phyloP scores from a whole-genome alignment of 352 stramenopile genomes.

The Globisporangium nodosum region DNA sequence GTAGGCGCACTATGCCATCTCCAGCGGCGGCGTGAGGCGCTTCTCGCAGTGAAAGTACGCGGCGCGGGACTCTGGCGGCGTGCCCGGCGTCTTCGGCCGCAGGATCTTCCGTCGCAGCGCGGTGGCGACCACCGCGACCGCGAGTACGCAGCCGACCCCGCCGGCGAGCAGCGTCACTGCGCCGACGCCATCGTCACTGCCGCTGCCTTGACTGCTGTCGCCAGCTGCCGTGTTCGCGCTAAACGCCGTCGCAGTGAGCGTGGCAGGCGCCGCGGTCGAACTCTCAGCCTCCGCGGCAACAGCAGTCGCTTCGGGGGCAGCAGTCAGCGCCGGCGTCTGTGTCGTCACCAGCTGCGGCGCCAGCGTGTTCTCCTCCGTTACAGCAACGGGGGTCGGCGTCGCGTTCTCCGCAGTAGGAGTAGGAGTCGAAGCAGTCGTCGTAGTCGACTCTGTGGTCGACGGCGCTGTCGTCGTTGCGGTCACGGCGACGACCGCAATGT shows the following conservation, averaged over 20 bases:
- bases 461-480: background rate
- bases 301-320: background rate
- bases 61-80: conserved; percentile 21
- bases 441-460: too few species aligned
- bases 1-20: conserved; percentile 1
- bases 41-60: conserved; percentile 34
- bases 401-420: background rate
- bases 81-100: conserved; percentile 21
- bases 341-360: background rate
- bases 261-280: background rate
- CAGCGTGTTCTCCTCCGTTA: background rate
- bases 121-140: conserved; percentile 15
- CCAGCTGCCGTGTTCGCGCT: background rate
- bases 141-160: conserved; percentile 16
- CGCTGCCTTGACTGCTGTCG: background rate
- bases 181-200: conserved; percentile 4
- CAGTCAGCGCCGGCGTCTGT: background rate
- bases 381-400: background rate
- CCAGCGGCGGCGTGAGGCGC: conserved; percentile 23
- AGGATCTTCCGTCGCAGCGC: conserved; percentile 17
- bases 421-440: background rate
- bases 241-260: conserved; percentile 3
- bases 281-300: background rate
- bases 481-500: background rate
- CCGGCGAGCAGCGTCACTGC: conserved; percentile 14